Evolutionary conservation across 352 stramenopile genomes (phyloP), one percentile per base, ranked within the genome.

Genomic region (Pythium volutum): DNA sequence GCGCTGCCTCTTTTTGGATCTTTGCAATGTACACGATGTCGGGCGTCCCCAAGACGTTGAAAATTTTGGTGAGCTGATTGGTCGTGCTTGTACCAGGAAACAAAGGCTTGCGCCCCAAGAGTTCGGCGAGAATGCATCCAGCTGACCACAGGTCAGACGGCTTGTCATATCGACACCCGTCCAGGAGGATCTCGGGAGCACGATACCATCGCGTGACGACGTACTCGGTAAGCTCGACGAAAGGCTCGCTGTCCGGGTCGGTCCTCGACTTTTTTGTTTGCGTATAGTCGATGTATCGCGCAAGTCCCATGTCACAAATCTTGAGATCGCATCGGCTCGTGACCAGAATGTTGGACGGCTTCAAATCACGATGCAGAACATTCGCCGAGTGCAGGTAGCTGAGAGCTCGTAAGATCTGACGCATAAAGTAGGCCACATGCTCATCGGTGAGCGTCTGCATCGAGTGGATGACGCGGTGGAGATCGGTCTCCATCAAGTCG

Each of bases 81-180:
- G 96, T 95, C 73, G 96, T 96, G 63, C 96, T 87, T 55, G 91
- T 79, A 9, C 98, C 98, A 6, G 96, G 95, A 67, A 99, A 99
- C 22, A 99, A 88, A 58, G 97, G 96, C 62, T 99, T 99, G 46
- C 97, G 83, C 8, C 82, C 87, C 59, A 99, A 91, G 66, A 99
- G 95, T 69, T 99, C 98, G 6, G 94, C 98, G 62, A 99, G 98
- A 62, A 99, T 99, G 69, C 98, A 99, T 22, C 97, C 98, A 55
- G 98, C 96, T 55, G 86, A 96, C 95, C 95, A 99, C 0, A 98
- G 81, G 65, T 99, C 96, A 54, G 92, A 79, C 36, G 86, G 77
- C 2, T 79, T 76, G 1, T 77, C 91, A 73, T 95, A 95, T 69
- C 93, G 90, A 77, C 90, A 91, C 63, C 82, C 91, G 2, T 77